phyloP scores from a whole-genome alignment of 805 yeast genomes.

The Metschnikowia bowlesiae region DNA sequence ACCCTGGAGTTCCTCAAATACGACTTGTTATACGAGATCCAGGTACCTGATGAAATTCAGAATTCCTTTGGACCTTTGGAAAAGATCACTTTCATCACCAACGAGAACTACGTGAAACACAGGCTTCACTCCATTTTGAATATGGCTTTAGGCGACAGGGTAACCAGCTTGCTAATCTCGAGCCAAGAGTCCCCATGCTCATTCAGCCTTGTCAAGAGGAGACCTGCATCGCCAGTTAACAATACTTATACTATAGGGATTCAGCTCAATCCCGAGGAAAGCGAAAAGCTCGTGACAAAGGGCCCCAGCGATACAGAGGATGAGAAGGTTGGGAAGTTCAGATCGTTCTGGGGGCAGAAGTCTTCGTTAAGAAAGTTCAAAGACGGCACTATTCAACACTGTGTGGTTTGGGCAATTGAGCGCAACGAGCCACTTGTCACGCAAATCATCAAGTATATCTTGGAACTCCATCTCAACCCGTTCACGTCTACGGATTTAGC shows the following conservation, averaged over 20 bases:
- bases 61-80: constrained; percentile 63
- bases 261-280: constrained; percentile 61
- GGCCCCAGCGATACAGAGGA: constrained; percentile 65
- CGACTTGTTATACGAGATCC: constrained; percentile 59
- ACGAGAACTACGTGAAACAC: constrained; percentile 60
- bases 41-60: constrained; percentile 37
- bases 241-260: constrained; percentile 52
- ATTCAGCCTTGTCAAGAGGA: constrained; percentile 50
- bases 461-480: constrained; percentile 59
- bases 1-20: constrained; percentile 52
- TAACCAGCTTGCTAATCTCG: constrained; percentile 32
- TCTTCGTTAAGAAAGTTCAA: constrained; percentile 87
- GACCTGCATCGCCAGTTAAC: constrained; percentile 37
- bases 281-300: constrained; percentile 78
- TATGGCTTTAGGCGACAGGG: constrained; percentile 54
- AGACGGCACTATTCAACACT: constrained; percentile 85
- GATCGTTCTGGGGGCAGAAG: constrained; percentile 83
- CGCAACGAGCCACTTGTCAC: constrained; percentile 58
- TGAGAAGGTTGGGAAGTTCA: constrained; percentile 57
- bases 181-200: constrained; percentile 18
- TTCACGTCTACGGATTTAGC: constrained; percentile 33
- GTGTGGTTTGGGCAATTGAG: constrained; percentile 76
- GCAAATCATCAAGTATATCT: constrained; percentile 58
- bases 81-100: constrained; percentile 65
- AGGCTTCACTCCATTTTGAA: constrained; percentile 56